phyloP scores from a whole-genome alignment of 1,139 yeast species.

The Arxiozyma heterogenica region DNA sequence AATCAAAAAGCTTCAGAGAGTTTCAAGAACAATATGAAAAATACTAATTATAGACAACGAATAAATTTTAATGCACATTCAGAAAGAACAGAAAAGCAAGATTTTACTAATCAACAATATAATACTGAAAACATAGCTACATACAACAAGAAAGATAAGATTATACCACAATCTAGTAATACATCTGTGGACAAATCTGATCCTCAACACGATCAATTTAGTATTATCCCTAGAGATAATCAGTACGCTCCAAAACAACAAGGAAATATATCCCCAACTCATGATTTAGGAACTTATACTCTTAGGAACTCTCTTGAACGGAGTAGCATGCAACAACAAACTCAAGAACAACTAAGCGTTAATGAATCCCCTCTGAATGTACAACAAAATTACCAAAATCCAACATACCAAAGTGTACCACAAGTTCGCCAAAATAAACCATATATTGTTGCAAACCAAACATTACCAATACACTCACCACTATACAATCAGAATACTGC shows the following conservation, averaged over 20 bases:
- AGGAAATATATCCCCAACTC: not conserved
- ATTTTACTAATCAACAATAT: not conserved
- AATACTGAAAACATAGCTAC: not conserved
- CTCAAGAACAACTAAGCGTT: not conserved
- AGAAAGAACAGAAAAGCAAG: not conserved
- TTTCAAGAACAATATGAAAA: not conserved
- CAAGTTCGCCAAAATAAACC: not conserved
- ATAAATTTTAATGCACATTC: not conserved
- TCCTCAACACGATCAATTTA: not conserved
- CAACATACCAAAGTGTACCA: not conserved
- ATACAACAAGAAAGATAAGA: too few species aligned
- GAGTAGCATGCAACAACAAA: not conserved
- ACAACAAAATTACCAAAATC: not conserved
- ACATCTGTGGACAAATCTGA: not conserved
- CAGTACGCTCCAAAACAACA: not conserved
- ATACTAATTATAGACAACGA: conserved; percentile 1
- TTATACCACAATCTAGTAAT: not conserved
- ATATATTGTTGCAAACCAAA: not conserved
- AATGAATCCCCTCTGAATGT: not conserved
- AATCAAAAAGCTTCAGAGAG: not conserved
- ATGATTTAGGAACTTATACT: not conserved
- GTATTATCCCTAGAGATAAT: too few species aligned
- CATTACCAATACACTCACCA: not conserved
- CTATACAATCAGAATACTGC: not conserved
- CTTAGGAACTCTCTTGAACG: not conserved